Conservation (phyloP, 768 basidiomycete genomes). For the Sarcodon sp. region DNA sequence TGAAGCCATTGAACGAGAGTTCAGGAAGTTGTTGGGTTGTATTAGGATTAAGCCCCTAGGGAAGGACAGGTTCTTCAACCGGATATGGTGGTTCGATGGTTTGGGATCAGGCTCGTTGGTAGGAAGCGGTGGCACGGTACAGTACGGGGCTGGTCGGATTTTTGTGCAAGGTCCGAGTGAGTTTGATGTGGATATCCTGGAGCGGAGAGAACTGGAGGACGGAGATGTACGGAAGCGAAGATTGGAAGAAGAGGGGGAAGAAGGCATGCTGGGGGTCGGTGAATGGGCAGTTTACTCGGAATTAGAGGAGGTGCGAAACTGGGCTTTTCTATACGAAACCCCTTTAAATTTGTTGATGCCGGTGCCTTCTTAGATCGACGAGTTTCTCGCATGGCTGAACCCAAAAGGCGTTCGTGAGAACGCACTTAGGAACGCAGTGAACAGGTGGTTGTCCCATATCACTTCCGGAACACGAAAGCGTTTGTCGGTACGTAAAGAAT, state of each 20-base stretch:
- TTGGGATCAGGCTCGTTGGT: constrained; percentile 76
- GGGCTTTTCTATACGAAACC: background rate
- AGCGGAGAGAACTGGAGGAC: constrained; percentile 40
- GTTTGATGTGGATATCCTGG: constrained; percentile 63
- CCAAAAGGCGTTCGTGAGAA: constrained; percentile 84
- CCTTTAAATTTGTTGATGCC: constrained; percentile 2
- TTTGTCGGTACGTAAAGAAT: constrained; percentile 39
- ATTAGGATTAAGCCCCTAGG: constrained; percentile 85
- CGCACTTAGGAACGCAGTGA: constrained; percentile 61
- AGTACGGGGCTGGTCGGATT: constrained; percentile 82
- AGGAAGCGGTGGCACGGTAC: constrained; percentile 63
- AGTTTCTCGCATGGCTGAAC: constrained; percentile 83
- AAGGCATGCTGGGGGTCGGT: constrained; percentile 54
- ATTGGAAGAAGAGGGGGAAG: constrained; percentile 69
- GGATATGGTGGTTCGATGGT: constrained; percentile 98
- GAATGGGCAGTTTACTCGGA: constrained; percentile 92
- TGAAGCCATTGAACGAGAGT: constrained; percentile 86
- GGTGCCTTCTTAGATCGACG: constrained; percentile 46
- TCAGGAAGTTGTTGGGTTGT: constrained; percentile 77
- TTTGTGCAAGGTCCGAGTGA: constrained; percentile 90
- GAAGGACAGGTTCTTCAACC: constrained; percentile 86
- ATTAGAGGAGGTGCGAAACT: constrained; percentile 65
- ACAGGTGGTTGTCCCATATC: constrained; percentile 79
- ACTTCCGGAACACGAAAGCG: constrained; percentile 70
- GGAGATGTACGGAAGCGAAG: constrained; percentile 42